A percentile compares a stretch with the other conserved stretches of the same genome.
Conservation (phyloP, 2,329 filamentous ascomycete species). For the Colletotrichum salicis region DNA sequence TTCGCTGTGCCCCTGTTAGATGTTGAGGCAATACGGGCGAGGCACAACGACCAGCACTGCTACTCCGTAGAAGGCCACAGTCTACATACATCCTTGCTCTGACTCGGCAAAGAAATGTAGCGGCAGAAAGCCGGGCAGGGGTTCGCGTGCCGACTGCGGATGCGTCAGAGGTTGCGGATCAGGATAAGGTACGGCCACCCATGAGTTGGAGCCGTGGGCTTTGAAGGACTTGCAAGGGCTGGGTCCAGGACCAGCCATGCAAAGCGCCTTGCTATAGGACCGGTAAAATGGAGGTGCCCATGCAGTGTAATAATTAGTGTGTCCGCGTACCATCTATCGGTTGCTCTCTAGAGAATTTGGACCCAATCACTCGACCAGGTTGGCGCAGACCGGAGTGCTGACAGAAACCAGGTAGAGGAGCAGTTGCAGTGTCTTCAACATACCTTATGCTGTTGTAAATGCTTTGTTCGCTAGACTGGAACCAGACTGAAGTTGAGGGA, state of each 20-base stretch:
- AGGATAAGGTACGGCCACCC: constrained; percentile 19
- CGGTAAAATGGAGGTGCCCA: constrained; percentile 43
- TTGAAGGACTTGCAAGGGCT: constrained; percentile 26
- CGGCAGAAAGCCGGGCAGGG: neutral
- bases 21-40: neutral
- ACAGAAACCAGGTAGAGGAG: neutral
- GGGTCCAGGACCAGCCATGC: constrained; percentile 46
- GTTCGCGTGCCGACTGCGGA: neutral
- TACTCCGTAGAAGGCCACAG: neutral
- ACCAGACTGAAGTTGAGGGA: neutral
- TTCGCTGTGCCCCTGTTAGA: neutral
- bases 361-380: neutral
- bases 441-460: neutral
- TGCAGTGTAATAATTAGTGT: neutral
- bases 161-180: neutral
- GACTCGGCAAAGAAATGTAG: neutral
- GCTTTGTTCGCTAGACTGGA: neutral
- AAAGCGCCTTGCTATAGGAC: constrained; percentile 44
- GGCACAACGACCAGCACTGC: too few species aligned
- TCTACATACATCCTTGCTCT: neutral
- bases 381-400: neutral
- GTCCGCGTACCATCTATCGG: constrained; percentile 8
- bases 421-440: neutral
- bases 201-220: constrained; percentile 35
- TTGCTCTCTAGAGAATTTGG: neutral